A percentile compares a stretch with the other conserved stretches of the same genome.
Conservation (phyloP, 345 rosid species). For the Barbarea vulgaris region DNA sequence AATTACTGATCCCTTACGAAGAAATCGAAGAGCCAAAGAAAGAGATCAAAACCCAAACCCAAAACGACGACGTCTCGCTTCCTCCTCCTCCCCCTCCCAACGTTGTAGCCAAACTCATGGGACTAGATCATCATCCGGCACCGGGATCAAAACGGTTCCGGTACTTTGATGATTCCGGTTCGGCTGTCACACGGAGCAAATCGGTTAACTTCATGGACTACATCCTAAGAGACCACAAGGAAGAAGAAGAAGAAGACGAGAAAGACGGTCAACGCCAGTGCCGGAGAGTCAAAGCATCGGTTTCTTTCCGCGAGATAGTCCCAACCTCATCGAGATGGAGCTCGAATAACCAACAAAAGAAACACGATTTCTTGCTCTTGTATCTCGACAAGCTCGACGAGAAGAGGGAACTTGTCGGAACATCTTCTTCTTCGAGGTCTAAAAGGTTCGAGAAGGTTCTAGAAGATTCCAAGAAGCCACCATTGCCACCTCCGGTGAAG, state of each 20-base stretch:
- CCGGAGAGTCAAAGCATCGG: slow-evolving; percentile 68
- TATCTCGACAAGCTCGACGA: slow-evolving; percentile 51
- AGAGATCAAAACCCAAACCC: slow-evolving; percentile 29
- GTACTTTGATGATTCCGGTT: slow-evolving; percentile 42
- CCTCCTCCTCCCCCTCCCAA: slow-evolving; percentile 48
- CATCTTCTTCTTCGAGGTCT: slow-evolving; percentile 34
- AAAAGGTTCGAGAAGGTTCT: slow-evolving; percentile 42
- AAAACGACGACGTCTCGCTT: slow-evolving; percentile 34
- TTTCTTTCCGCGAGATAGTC: slow-evolving; percentile 74
- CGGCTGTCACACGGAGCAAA: slow-evolving; percentile 63
- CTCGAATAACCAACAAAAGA: slow-evolving; percentile 39
- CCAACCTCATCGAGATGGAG: slow-evolving; percentile 33
- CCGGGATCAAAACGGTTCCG: slow-evolving; percentile 54
- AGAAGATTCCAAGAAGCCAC: slow-evolving; percentile 28
- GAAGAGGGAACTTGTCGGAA: slow-evolving; percentile 34
- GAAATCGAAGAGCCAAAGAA: slow-evolving; percentile 30
- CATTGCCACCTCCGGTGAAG: slow-evolving; percentile 15
- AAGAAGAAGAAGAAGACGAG: slow-evolving; percentile 40
- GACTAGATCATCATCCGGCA: slow-evolving; percentile 57
- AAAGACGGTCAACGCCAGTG: slow-evolving; percentile 46
- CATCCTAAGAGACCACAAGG: slow-evolving; percentile 47
- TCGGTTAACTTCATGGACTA: slow-evolving; percentile 94
- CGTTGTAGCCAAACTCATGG: slow-evolving; percentile 88
- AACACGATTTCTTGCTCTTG: slow-evolving; percentile 48
- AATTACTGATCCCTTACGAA: slow-evolving; percentile 35